Percentiles rank a stretch among this genome's conserved stretches.
These are phyloP conservation scores for Diplodia sapinea DNA, from an alignment of 2,329 filamentous ascomycete species.

Conservation along the genomic window DNA sequence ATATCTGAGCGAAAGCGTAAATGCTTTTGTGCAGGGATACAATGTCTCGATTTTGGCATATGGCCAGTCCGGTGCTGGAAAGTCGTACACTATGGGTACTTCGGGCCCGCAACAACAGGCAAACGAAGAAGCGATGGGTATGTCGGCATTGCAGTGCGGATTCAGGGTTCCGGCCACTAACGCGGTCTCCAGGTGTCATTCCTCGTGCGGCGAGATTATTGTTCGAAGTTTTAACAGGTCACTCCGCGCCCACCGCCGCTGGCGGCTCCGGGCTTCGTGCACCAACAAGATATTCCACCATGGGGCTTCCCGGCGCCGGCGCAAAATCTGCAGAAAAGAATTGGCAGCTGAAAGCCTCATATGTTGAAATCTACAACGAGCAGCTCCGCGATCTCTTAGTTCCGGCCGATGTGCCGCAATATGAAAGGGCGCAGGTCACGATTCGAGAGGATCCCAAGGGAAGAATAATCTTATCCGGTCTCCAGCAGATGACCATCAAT, in stretches of 20 bases:
- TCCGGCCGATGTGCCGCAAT: conserved; percentile 70
- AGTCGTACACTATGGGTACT: conserved; percentile 99
- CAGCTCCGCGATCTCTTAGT: conserved; percentile 88
- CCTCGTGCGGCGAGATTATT: conserved; percentile 84
- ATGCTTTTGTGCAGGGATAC: conserved; percentile 91
- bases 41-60: conserved; percentile 98
- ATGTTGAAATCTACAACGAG: conserved; percentile 97
- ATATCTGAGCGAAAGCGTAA: conserved; percentile 88
- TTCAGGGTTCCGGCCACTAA: neutral
- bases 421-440: conserved; percentile 79
- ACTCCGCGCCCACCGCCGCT: conserved; percentile 53
- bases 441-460: conserved; percentile 95
- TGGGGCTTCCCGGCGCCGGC: conserved; percentile 55
- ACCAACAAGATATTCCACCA: conserved; percentile 77
- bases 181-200: conserved; percentile 77
- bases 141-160: conserved; percentile 43
- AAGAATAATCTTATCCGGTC: conserved; percentile 89
- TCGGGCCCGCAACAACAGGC: conserved; percentile 81
- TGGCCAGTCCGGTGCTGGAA: conserved; percentile 95
- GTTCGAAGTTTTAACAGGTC: conserved; percentile 82
- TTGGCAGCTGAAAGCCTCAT: conserved; percentile 93
- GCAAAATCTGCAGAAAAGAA: conserved; percentile 66
- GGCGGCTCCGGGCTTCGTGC: conserved; percentile 80
- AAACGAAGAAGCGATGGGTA: conserved; percentile 77
- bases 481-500: conserved; percentile 86